Evolutionary conservation across 345 rosid species (phyloP).

Genomic region (Pistacia vera): DNA sequence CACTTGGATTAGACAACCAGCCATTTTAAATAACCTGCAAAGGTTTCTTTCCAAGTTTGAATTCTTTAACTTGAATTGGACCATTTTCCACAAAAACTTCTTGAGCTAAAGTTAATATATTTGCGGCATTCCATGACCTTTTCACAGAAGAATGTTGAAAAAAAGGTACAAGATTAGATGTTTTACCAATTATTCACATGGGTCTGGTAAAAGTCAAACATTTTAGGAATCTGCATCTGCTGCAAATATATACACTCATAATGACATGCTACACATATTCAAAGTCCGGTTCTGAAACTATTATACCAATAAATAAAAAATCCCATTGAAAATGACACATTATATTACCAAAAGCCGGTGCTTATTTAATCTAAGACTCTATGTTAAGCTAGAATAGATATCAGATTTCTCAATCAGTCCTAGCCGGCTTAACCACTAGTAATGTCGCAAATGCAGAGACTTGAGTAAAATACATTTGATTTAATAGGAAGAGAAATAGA

Average conservation of each 20-base stretch:
- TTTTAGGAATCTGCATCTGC: neutral
- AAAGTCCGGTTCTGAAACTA: neutral
- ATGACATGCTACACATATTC: neutral
- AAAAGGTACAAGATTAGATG: neutral
- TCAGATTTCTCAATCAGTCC: neutral
- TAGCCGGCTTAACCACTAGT: neutral
- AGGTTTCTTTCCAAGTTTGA: neutral
- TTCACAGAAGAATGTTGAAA: neutral
- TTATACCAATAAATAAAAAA: neutral
- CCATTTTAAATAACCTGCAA: neutral
- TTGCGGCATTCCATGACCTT: neutral
- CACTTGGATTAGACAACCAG: neutral
- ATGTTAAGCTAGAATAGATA: neutral
- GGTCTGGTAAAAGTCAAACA: neutral
- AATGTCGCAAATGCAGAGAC: neutral
- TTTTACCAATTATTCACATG: neutral
- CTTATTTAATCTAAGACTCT: slow-evolving; percentile 1
- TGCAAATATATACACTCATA: neutral
- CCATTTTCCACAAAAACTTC: neutral
- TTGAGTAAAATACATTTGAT: neutral
- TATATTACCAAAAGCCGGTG: neutral
- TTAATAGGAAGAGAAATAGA: neutral
- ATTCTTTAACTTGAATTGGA: neutral
- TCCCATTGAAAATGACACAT: neutral
- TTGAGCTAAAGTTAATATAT: neutral